Base-by-base conservation (phyloP, 2,329 filamentous ascomycete genomes). In the Botrytis galanthina region DNA sequence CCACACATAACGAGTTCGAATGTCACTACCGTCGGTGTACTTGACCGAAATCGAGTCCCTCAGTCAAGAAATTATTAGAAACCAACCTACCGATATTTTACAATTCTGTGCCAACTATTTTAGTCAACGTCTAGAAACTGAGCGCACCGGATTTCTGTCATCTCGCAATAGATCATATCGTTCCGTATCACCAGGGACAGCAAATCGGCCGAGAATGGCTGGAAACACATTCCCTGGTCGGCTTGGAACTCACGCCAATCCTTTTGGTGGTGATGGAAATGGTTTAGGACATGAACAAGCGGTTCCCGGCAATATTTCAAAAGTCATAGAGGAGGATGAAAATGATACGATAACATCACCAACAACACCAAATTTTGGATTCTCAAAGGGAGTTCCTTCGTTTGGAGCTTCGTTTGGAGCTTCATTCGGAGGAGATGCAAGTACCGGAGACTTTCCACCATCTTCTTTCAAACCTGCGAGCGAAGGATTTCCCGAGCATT, bases 401-500 rank as follows among this genome's bases (percentile, higher is more conserved):
- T 80, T 80, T 73, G 77, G 77, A 61, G 73, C 82, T 67, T 48
- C 70, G 12, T 80, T 80, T 73, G 77, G 77, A 59, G 72, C 73
- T 74, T 72, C 77, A 4, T 81, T 81, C 57, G 87, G 88, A 42
- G 85, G 84, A 57, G 86, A 87, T 77, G 85, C 85, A 76, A 82
- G 82, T 48, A 37, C n/a, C 37, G 77, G 82, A 29, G 78, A 80
- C 42, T 87, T 88, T 61, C 85, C 85, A 32, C 83, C 85, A 22
- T 84, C 85, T 10, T 80, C 81, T 75, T 79, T 81, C 80, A 79
- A 79, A 69, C 71, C 76, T 57, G 73, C 76, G 42, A 81, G 89
- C 74, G 90, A 93, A 77, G 90, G 89, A 78, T 93, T 97, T 81
- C 96, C 96, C 73, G 92, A 89, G 78, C 95, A 98, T 82, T 98